phyloP scores from a whole-genome alignment of 805 yeast species.

The Priceomyces haplophilus region DNA sequence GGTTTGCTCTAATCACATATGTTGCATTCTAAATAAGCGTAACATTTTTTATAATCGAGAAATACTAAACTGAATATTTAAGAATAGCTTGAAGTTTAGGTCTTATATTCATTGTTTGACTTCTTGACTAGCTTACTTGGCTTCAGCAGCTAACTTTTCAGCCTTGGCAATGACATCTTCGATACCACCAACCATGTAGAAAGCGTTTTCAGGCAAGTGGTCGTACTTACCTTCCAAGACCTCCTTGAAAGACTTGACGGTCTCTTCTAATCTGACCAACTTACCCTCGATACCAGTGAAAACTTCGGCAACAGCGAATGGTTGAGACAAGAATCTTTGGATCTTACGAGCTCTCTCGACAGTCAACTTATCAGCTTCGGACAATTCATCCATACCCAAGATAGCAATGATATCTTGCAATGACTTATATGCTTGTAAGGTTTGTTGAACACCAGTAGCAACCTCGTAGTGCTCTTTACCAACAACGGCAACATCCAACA shows the following conservation, averaged over 20 bases:
- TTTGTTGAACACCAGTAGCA: conserved; percentile 94
- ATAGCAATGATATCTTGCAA: conserved; percentile 99
- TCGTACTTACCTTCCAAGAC: conserved; percentile 98
- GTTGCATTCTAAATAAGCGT: conserved; percentile 11
- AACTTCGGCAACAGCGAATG: conserved; percentile 99
- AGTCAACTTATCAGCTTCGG: conserved; percentile 96
- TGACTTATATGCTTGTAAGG: conserved; percentile 99
- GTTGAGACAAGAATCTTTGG: conserved; percentile 99
- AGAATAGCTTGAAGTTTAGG: conserved; percentile 9
- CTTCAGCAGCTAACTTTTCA: conserved; percentile 81
- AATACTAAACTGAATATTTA: conserved; percentile 11
- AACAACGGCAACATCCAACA: conserved; percentile 93
- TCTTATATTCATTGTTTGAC: conserved; percentile 9
- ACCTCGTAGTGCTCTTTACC: conserved; percentile 98
- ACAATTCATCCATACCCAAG: conserved; percentile 99
- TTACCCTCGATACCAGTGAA: conserved; percentile 99
- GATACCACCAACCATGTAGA: conserved; percentile 99
- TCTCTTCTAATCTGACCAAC: conserved; percentile 94
- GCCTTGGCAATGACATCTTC: conserved; percentile 99
- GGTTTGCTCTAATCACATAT: neutral
- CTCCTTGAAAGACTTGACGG: conserved; percentile 91
- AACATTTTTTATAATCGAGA: conserved; percentile 7
- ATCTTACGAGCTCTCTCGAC: conserved; percentile 99
- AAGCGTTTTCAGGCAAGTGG: conserved; percentile 97
- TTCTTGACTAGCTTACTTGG: conserved; percentile 46